Percentiles rank a stretch among this genome's conserved stretches.
Evolutionary conservation across 1,284 basidiomycete genomes (phyloP).

Genomic region (Ganoderma resinaceum): DNA sequence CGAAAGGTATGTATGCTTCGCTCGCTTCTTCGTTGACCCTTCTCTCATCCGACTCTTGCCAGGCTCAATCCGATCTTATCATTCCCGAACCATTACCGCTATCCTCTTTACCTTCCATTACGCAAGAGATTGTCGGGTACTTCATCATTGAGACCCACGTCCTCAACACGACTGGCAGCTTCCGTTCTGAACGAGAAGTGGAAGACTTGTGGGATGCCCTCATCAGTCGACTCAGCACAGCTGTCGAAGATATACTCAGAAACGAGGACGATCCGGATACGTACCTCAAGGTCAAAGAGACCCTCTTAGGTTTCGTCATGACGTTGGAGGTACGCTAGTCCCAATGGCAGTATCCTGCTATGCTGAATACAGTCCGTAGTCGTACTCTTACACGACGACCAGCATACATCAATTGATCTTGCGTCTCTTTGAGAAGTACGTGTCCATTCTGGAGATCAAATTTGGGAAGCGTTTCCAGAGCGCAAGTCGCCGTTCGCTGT

Average conservation of each 20-base stretch:
- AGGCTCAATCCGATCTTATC: slow-evolving; percentile 98
- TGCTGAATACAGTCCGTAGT: slow-evolving; percentile 50
- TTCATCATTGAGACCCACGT: slow-evolving; percentile 98
- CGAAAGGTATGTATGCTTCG: slow-evolving; percentile 76
- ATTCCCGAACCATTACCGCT: slow-evolving; percentile 73
- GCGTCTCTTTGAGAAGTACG: slow-evolving; percentile 91
- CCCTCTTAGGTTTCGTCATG: slow-evolving; percentile 88
- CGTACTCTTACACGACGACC: slow-evolving; percentile 85
- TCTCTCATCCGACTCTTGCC: slow-evolving; percentile 6
- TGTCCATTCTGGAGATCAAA: slow-evolving; percentile 82
- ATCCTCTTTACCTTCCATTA: slow-evolving; percentile 62
- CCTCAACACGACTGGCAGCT: slow-evolving; percentile 84
- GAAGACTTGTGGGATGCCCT: slow-evolving; percentile 97
- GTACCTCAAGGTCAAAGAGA: slow-evolving; percentile 87
- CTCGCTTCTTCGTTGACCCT: slow-evolving; percentile 4
- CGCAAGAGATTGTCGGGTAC: slow-evolving; percentile 97
- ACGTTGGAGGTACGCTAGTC: slow-evolving; percentile 82
- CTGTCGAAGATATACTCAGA: slow-evolving; percentile 78
- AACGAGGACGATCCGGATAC: slow-evolving; percentile 84
- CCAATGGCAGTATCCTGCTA: not conserved
- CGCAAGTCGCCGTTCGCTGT: slow-evolving; percentile 50
- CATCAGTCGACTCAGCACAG: slow-evolving; percentile 78
- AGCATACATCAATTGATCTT: slow-evolving; percentile 88
- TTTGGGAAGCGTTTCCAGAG: slow-evolving; percentile 86
- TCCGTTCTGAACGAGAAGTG: slow-evolving; percentile 90